Percentiles rank a stretch among this genome's conserved stretches.
phyloP scores from a whole-genome alignment of 306 rosid species.

The Elaeagnus macrophylla region DNA sequence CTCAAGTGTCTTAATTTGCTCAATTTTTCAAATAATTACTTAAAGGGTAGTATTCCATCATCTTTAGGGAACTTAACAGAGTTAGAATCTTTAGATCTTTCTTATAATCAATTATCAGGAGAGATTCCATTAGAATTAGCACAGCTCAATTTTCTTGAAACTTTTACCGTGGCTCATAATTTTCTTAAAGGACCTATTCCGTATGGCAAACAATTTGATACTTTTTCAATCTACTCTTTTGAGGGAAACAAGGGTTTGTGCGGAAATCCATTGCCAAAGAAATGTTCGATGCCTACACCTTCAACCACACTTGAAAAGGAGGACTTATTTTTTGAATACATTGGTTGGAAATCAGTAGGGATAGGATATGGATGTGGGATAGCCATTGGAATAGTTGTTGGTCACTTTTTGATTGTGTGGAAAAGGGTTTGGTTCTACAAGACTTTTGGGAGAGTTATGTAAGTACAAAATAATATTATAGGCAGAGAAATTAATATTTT shows the following conservation, averaged over 20 bases:
- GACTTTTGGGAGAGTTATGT: background rate
- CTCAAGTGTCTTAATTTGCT: constrained; percentile 4
- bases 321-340: constrained; percentile 2
- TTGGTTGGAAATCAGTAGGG: constrained; percentile 12
- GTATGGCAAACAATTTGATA: constrained; percentile 12
- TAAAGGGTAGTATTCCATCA: constrained; percentile 4
- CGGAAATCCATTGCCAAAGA: constrained; percentile 8
- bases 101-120: constrained; percentile 15
- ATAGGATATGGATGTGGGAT: constrained; percentile 8
- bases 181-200: constrained; percentile 12
- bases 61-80: background rate
- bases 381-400: constrained; percentile 1
- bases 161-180: constrained; percentile 14
- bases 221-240: constrained; percentile 8
- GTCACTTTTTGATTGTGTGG: background rate
- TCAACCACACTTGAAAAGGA: background rate
- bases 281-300: constrained; percentile 8
- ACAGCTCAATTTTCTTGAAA: constrained; percentile 9
- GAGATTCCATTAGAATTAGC: background rate
- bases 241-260: constrained; percentile 13
- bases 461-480: too few species aligned
- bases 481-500: too few species aligned
- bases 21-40: constrained; percentile 4
- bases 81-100: constrained; percentile 13
- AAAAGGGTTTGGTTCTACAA: background rate